A percentile compares a stretch with the other conserved stretches of the same genome.
Evolutionary conservation across 768 basidiomycete species (phyloP).

Genomic region (Lentinula raphanica): DNA sequence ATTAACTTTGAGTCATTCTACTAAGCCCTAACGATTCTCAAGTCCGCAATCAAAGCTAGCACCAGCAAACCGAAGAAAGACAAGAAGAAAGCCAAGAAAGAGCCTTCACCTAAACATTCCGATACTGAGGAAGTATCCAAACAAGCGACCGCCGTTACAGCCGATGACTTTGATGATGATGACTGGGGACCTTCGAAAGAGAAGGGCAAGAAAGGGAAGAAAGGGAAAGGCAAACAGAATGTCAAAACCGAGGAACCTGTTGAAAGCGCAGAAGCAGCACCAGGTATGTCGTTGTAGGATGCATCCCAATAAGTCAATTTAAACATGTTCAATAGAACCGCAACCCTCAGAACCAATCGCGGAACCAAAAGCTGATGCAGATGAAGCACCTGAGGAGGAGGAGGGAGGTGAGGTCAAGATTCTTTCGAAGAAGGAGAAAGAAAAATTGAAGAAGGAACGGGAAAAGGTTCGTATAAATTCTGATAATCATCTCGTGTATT

Average conservation of each 20-base stretch:
- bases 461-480: constrained; percentile 61
- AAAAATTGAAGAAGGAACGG: constrained; percentile 92
- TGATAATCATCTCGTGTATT: constrained; percentile 3
- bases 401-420: constrained; percentile 58
- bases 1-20: constrained; percentile 11
- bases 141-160: constrained; percentile 34
- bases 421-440: constrained; percentile 94
- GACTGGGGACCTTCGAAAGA: constrained; percentile 64
- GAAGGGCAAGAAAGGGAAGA: constrained; percentile 61
- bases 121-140: constrained; percentile 18
- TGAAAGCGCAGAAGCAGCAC: constrained; percentile 17
- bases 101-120: constrained; percentile 23
- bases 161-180: constrained; percentile 71
- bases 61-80: constrained; percentile 48
- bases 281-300: not conserved
- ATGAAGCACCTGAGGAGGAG: constrained; percentile 29
- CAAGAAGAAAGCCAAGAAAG: constrained; percentile 47
- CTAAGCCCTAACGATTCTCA: constrained; percentile 2
- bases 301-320: not conserved
- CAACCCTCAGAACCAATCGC: constrained; percentile 15
- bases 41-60: constrained; percentile 65
- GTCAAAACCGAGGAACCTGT: constrained; percentile 23
- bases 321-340: constrained; percentile 12
- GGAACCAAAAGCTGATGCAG: constrained; percentile 20
- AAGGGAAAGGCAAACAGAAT: constrained; percentile 41